Evolutionary conservation across 306 rosid species (phyloP).

Genomic region (Lupinus albus): DNA sequence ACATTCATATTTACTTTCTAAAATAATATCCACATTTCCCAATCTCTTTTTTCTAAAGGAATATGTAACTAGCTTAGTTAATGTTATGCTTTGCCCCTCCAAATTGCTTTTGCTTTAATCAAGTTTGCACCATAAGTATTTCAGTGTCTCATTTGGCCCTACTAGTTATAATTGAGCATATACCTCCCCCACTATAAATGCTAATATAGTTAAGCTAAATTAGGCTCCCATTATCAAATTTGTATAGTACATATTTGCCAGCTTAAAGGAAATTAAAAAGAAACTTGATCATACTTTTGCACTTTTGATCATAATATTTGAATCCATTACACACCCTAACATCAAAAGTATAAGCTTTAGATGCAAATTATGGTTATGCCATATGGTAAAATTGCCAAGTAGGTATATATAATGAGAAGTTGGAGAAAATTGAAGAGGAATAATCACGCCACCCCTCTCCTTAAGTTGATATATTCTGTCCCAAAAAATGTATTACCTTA

Average conservation of each 20-base stretch:
- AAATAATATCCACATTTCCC: constrained; percentile 41
- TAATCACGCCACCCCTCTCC: background rate
- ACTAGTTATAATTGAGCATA: constrained; percentile 45
- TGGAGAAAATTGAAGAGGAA: background rate
- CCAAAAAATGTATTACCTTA: no score
- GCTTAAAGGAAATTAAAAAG: constrained; percentile 43
- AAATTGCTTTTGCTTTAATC: constrained; percentile 53
- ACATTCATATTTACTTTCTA: constrained; percentile 34
- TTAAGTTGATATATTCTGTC: no score
- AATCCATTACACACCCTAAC: constrained; percentile 26
- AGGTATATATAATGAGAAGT: background rate
- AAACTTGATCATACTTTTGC: constrained; percentile 38
- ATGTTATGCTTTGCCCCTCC: constrained; percentile 51
- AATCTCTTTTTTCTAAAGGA: constrained; percentile 40
- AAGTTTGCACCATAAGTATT: constrained; percentile 49
- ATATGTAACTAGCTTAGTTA: constrained; percentile 44
- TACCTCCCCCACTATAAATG: constrained; percentile 39
- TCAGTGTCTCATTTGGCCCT: constrained; percentile 53
- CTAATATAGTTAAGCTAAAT: constrained; percentile 42
- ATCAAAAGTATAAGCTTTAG: background rate
- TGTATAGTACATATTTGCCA: constrained; percentile 46
- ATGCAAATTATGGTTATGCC: constrained; percentile 6
- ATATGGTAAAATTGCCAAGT: constrained; percentile 23
- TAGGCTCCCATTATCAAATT: constrained; percentile 39
- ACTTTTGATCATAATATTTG: constrained; percentile 39